A percentile compares a stretch with the other conserved stretches of the same genome.
Conservation (phyloP, 306 rosid genomes). For the Vigna hirtella region DNA sequence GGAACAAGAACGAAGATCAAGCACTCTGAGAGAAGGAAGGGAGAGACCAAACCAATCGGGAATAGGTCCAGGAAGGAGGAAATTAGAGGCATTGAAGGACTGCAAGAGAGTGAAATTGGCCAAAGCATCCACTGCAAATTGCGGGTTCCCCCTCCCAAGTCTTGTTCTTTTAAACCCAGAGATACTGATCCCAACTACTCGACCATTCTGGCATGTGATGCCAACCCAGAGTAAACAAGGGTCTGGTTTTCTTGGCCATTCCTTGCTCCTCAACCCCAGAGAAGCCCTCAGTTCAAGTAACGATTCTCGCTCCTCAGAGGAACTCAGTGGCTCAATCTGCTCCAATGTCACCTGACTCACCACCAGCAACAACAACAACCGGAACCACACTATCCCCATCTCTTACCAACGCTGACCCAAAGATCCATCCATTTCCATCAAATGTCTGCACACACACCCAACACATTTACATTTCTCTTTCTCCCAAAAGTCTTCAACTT, state of each 20-base stretch:
- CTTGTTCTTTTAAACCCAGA: slow-evolving; percentile 87
- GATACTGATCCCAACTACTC: slow-evolving; percentile 78
- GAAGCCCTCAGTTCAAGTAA: slow-evolving; percentile 79
- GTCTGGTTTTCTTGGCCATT: slow-evolving; percentile 87
- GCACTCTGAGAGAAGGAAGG: slow-evolving; percentile 56
- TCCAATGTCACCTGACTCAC: slow-evolving; percentile 67
- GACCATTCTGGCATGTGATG: slow-evolving; percentile 69
- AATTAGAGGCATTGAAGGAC: slow-evolving; percentile 84
- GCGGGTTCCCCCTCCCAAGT: slow-evolving; percentile 73
- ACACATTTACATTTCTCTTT: slow-evolving; percentile 42
- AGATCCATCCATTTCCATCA: slow-evolving; percentile 61
- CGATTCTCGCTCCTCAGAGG: slow-evolving; percentile 57
- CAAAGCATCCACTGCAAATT: slow-evolving; percentile 71
- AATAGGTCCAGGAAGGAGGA: slow-evolving; percentile 73
- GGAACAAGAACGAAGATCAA: slow-evolving; percentile 89
- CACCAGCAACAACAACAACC: slow-evolving; percentile 49
- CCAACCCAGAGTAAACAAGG: slow-evolving; percentile 83
- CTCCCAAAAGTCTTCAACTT: slow-evolving; percentile 32
- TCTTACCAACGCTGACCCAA: slow-evolving; percentile 42
- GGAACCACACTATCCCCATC: slow-evolving; percentile 53
- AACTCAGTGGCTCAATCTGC: slow-evolving; percentile 71
- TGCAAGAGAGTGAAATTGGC: slow-evolving; percentile 72
- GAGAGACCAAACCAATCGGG: slow-evolving; percentile 79
- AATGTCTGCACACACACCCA: slow-evolving; percentile 44
- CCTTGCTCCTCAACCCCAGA: slow-evolving; percentile 78